phyloP scores from a whole-genome alignment of 2,329 filamentous ascomycete species.

The Ophiocordyceps camponoti-rufipedis region DNA sequence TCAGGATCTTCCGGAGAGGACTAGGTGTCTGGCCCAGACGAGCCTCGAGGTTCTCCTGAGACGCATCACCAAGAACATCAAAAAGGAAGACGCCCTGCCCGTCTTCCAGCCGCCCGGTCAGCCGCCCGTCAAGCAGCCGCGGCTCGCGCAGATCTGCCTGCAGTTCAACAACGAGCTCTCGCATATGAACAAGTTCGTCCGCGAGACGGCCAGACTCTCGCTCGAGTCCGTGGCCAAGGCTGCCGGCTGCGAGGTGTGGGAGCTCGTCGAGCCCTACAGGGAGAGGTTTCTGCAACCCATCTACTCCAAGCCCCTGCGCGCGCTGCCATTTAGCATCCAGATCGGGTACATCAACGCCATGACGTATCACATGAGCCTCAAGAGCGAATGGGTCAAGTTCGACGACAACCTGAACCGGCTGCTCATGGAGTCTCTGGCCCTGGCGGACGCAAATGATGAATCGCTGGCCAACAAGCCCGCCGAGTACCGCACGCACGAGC shows the following conservation, averaged over 20 bases:
- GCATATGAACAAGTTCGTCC: slow-evolving; percentile 91
- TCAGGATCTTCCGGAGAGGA: slow-evolving; percentile 78
- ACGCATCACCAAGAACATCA: slow-evolving; percentile 59
- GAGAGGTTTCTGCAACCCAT: slow-evolving; percentile 81
- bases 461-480: slow-evolving; percentile 79
- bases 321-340: slow-evolving; percentile 83
- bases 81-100: slow-evolving; percentile 50
- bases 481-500: slow-evolving; percentile 89
- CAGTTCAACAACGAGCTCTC: slow-evolving; percentile 76
- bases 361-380: slow-evolving; percentile 81
- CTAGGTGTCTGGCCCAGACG: slow-evolving; percentile 62
- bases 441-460: slow-evolving; percentile 90
- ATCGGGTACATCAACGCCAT: slow-evolving; percentile 98
- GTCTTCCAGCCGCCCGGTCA: slow-evolving; percentile 22
- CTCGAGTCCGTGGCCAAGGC: slow-evolving; percentile 68
- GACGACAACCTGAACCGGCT: slow-evolving; percentile 82
- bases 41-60: slow-evolving; percentile 66
- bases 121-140: slow-evolving; percentile 30
- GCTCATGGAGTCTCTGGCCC: slow-evolving; percentile 79
- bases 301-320: slow-evolving; percentile 84
- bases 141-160: slow-evolving; percentile 60
- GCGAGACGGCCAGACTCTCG: slow-evolving; percentile 66
- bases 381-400: slow-evolving; percentile 76
- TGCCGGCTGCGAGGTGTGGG: slow-evolving; percentile 62
- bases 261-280: slow-evolving; percentile 77